Base-by-base conservation (phyloP, 75 land plant species). In the Sequoiadendron giganteum region DNA sequence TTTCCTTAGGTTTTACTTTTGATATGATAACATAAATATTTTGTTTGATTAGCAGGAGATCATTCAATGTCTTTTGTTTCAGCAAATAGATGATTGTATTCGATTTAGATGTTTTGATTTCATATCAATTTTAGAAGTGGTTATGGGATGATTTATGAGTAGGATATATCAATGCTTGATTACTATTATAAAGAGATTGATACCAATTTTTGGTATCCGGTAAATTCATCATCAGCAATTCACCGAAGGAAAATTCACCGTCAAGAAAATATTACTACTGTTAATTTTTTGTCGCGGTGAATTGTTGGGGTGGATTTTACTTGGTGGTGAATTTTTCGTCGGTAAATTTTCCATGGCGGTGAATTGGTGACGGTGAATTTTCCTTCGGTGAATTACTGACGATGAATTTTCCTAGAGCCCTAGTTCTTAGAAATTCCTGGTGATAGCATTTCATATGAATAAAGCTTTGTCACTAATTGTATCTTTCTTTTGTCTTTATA, bases 401-500 rank as follows among this genome's bases (percentile, higher is more conserved):
- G n/a, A n/a, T n/a, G n/a, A n/a, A n/a, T n/a, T n/a, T n/a, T n/a
- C n/a, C n/a, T n/a, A n/a, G n/a, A n/a, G n/a, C n/a, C n/a, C n/a
- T n/a, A 1, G 30, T 34, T 3, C 84, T 28, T 49, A 3, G 34
- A 82, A 47, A 16, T 47, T 82, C 19, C 42, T n/a, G 10, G 48
- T 82, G 84, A 2, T 5, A 47, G 32, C 2, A n/a, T n/a, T 3
- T n/a, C n/a, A 82, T 19, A 0, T 75, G 16, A 25, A 75, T 11
- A 34, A 75, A 11, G 77, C 34, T 30, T 28, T 72, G 39, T 34
- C 16, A 9, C 54, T 88, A 47, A 88, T 49, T n/a, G 30, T 68
- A 28, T 38, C 83, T 58, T 65, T 34, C 36, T 16, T 3, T 76
- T 79, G 39, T 39, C 28, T 54, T 90, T 90, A 93, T 88, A 98